A percentile compares a stretch with the other conserved stretches of the same genome.
Evolutionary conservation across 2,329 filamentous ascomycete genomes (phyloP).

Genomic region (Colletotrichum agaves): DNA sequence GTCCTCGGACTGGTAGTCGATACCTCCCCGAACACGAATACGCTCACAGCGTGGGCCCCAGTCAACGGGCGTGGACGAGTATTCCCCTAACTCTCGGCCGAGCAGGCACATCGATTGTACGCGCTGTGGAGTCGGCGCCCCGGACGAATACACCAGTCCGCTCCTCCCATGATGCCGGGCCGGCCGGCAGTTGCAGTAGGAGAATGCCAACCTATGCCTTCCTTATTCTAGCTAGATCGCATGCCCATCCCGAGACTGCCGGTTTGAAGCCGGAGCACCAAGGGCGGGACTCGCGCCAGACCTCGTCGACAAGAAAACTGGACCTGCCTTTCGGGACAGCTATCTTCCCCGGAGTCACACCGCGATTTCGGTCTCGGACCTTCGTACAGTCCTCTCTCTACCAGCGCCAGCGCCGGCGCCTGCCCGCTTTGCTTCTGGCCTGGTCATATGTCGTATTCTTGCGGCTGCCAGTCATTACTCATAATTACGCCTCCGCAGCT

Average conservation of each 20-base stretch:
- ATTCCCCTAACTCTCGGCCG: conserved; percentile 23
- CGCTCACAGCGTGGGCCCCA: neutral
- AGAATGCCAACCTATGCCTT: conserved; percentile 17
- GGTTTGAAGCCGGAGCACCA: conserved; percentile 1
- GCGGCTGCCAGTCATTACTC: neutral
- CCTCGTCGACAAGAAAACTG: neutral
- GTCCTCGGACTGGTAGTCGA: conserved; percentile 2
- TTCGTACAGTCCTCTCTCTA: conserved; percentile 9
- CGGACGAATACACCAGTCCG: conserved; percentile 25
- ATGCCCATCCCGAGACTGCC: conserved; percentile 1
- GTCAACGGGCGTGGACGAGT: neutral
- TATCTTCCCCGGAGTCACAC: conserved; percentile 12
- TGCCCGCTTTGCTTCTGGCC: neutral
- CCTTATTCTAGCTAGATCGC: conserved; percentile 13
- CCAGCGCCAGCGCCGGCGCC: conserved; percentile 15
- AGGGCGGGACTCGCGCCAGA: neutral
- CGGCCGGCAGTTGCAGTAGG: conserved; percentile 12
- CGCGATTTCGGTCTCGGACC: conserved; percentile 21
- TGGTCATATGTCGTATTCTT: neutral
- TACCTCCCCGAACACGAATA: conserved; percentile 27
- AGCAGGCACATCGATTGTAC: neutral
- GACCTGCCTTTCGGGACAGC: conserved; percentile 3
- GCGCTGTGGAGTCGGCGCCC: conserved; percentile 16
- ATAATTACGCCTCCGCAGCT: neutral
- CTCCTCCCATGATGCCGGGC: conserved; percentile 23